These are phyloP conservation scores for Ajuga reptans DNA, from an alignment of 305 asterid genomes.

Conservation along the genomic window DNA sequence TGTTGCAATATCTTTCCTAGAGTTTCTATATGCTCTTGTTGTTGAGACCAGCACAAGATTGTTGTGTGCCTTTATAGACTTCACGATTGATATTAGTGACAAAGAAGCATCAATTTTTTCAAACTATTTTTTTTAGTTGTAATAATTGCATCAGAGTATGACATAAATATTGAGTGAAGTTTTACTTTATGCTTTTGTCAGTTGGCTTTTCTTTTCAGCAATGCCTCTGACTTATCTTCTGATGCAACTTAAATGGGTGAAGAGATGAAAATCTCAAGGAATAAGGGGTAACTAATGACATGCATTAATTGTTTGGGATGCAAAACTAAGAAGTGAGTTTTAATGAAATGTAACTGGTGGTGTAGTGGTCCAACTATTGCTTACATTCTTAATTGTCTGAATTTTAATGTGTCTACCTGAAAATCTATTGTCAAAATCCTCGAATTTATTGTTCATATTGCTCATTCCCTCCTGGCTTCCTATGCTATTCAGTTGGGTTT, in stretches of 20 bases:
- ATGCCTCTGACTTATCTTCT: neutral
- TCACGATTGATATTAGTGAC: too few relatives aligned
- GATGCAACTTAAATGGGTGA: neutral
- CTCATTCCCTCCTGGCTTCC: neutral
- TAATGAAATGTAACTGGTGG: neutral
- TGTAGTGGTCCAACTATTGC: neutral
- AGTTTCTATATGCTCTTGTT: neutral
- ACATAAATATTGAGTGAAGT: neutral
- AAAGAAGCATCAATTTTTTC: too few relatives aligned
- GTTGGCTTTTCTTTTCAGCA: constrained; percentile 1
- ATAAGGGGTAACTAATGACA: neutral
- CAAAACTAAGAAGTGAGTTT: neutral
- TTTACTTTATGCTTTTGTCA: neutral
- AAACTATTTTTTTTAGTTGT: too few relatives aligned
- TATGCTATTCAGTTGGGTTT: neutral
- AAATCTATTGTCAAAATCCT: neutral
- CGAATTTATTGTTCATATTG: constrained; percentile 7
- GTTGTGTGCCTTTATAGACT: neutral
- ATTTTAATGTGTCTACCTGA: neutral
- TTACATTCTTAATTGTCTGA: neutral
- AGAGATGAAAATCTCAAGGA: neutral
- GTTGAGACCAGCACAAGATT: neutral
- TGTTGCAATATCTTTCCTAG: neutral
- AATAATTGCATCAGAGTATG: neutral
- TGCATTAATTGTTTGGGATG: neutral